Base-by-base conservation (phyloP, 2,329 filamentous ascomycete genomes). In the Aspergillus viridinutans region DNA sequence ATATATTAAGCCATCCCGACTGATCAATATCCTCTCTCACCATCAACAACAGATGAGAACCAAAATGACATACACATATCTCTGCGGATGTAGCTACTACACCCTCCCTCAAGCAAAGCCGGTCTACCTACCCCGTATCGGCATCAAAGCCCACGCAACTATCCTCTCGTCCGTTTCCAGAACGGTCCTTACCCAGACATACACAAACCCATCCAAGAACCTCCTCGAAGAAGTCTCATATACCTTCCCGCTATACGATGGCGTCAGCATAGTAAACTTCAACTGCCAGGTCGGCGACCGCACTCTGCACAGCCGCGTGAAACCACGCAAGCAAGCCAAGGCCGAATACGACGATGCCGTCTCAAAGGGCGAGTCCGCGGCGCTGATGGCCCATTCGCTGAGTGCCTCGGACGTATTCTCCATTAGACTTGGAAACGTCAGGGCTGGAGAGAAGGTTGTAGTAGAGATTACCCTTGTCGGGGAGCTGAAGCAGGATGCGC, bases 201-300 rank as follows among this genome's bases (percentile, higher is more conserved):
- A 89, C 62, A 69, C 78, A 63, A 90, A 90, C 60, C 80, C 84
- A 0, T 77, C 78, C 1, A 51, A 64, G 1, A 64, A 70, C 2
- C 68, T 67, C 3, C 80, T 86, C 58, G 66, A 76, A 8, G 76
- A 90, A 66, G 80, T 85, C 17, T 77, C 78, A 14, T 92, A 92
- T 68, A 80, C 81, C 0, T 91, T 92, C 60, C 89, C 89, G 0
- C 77, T 92, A 0, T 89, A 87, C 61, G 86, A 90, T 66, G 88
- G 88, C 9, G 85, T 89, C 17, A 87, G 84, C 6, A 84, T 92
- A 0, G 85, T 87, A 7, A 80, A 77, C 3, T 92, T 91, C 61
- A 81, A 78, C 4, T 90, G 87, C 72, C 82, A 77, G 14, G 78
- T 91, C 49, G 85, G 81, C 35, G 73, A 79, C 32, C 82, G 84